Conservation (phyloP, 2,329 filamentous ascomycete genomes). For the Cordyceps cicadae region DNA sequence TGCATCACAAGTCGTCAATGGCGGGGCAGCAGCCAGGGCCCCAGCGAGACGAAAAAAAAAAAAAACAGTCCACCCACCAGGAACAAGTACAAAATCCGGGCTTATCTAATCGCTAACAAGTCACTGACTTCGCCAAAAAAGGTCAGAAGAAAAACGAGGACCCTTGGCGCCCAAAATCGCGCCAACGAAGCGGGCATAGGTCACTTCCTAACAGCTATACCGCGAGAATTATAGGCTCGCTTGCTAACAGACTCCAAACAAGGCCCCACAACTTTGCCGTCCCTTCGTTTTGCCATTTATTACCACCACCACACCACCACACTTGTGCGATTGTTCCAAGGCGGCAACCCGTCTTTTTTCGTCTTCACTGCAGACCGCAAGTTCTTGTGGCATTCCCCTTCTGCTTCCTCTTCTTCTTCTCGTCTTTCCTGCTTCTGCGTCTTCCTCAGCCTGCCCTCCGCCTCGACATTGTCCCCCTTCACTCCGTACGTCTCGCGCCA, state of each 20-base stretch:
- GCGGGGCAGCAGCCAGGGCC: conserved; percentile 1
- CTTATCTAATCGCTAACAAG: conserved; percentile 11
- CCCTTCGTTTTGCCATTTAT: background rate
- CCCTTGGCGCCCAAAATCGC: background rate
- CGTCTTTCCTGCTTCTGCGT: background rate
- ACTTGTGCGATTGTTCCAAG: conserved; percentile 2
- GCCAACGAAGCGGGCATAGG: background rate
- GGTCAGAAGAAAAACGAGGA: background rate
- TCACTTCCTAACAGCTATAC: background rate
- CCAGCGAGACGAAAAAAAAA: conserved; percentile 2
- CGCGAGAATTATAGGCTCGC: background rate
- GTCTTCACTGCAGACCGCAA: background rate
- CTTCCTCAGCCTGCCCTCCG: background rate
- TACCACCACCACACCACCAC: background rate
- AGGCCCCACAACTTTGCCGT: background rate
- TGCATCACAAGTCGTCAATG: background rate
- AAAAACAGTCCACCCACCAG: background rate
- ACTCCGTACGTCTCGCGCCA: background rate
- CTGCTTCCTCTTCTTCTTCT: background rate
- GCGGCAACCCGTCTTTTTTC: background rate
- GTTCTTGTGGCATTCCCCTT: background rate
- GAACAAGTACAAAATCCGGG: background rate
- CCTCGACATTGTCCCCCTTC: no score
- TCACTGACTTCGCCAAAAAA: background rate
- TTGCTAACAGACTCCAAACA: background rate